Evolutionary conservation across 345 rosid species (phyloP), one percentile per base, ranked within the genome.

Genomic region (Acer saccharum): DNA sequence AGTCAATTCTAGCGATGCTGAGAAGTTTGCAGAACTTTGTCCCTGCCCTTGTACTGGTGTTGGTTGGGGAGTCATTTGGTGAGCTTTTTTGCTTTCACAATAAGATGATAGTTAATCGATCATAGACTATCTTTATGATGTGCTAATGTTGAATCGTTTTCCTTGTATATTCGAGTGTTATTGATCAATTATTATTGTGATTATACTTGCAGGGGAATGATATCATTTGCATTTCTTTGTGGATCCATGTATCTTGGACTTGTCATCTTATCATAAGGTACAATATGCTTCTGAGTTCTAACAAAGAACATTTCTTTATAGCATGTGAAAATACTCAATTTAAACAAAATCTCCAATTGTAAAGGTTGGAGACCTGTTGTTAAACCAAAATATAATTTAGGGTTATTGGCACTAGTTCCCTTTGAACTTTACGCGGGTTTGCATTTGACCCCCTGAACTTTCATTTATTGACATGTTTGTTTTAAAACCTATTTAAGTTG

Each of bases 1-100:
- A 81, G 92, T 93, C 55, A 35, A 93, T 83, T 87, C 97, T 14
- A 93, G 99, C 6, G 98, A 95, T 79, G 99, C 99, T 74, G 99
- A 95, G 91, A 95, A 95, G 84, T 95, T 95, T 82, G 99, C 99
- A 21, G 99, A 93, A 89, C 78, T 91, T 69, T 95, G 99, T 74
- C 99, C 97, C 27, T 93, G 98, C 84, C 93, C 93, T 68, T 95
- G 99, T 77, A 93, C 72, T 72, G 99, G 99, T 80, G 90, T 87
- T 83, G 95, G 94, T 73, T 95, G 99, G 99, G 99, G 99, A 74
- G 81, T 93, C 64, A 91, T 95, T 72, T 95, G 99, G 99, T 95
- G 62, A 83, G 92, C 43, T 54, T 64, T 76, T 73, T 61, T 20
- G 63, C 68, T 48, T 71, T 71, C 61, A 44, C 63, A 67, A 75